Evolutionary conservation across 179 eudicot species (phyloP).

Genomic region (Vitellaria paradoxa): DNA sequence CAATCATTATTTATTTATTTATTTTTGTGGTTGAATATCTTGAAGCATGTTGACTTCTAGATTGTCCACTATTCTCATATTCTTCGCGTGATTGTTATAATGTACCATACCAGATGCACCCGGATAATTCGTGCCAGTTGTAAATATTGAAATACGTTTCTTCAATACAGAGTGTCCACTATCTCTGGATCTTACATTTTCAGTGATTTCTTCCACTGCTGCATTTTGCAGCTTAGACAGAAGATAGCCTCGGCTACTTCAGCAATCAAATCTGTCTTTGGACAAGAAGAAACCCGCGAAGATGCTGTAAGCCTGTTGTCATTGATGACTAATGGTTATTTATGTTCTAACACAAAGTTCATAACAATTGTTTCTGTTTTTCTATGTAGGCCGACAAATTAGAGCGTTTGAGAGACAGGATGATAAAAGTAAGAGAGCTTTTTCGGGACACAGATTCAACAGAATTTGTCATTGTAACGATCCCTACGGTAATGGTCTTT

Average conservation of each 20-base stretch:
- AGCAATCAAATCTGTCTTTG: conserved; percentile 94
- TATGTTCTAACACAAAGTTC: background rate
- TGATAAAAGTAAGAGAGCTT: conserved; percentile 93
- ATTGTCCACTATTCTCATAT: background rate
- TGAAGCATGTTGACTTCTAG: conserved; percentile 4
- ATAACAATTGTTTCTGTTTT: background rate
- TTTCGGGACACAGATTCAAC: conserved; percentile 88
- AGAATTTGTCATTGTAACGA: conserved; percentile 94
- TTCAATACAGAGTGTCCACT: background rate
- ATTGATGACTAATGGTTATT: background rate
- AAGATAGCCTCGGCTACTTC: conserved; percentile 93
- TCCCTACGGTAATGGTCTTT: conserved; percentile 73
- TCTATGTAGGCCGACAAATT: conserved; percentile 69
- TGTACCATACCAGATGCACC: background rate
- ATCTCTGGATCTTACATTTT: background rate
- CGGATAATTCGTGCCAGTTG: background rate
- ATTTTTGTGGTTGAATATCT: background rate
- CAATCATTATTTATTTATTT: background rate
- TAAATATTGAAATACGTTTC: background rate
- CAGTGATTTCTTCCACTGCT: background rate
- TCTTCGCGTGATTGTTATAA: background rate
- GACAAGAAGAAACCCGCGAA: conserved; percentile 52
- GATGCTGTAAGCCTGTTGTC: conserved; percentile 65
- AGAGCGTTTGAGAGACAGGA: conserved; percentile 81
- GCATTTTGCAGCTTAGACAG: conserved; percentile 67